Base-by-base conservation (phyloP, 495 filamentous ascomycete species). In the Cryomyces minteri region DNA sequence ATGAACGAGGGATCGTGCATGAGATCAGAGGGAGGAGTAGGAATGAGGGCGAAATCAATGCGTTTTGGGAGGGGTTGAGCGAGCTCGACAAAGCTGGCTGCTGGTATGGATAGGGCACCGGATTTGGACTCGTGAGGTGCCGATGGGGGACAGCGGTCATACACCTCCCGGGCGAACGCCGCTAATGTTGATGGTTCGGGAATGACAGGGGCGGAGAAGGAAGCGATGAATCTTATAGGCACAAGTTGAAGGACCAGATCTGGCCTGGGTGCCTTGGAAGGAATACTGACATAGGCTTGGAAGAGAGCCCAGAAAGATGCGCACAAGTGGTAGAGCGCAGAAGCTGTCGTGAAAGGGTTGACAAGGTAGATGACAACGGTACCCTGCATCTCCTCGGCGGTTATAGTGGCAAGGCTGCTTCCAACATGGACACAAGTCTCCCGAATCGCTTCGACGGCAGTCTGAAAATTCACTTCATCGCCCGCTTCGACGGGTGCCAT, bases 231-330 rank as follows among this genome's bases (percentile, higher is more conserved):
- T 39, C 74, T 68, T 31, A 81, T 66, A 0, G 90, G 82, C 14
- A 98, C 63, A 10, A 96, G 72, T 57, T 95, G 90, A 7, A 96
- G 61, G 4, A 84, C 77, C 25, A 96, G 58, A 41, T 94, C 84
- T 44, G 55, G 56, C 11, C 45, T 51, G 31, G 65, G 44, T 45
- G 67, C 58, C 51, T 69, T 72, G 46, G 63, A 64, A 29, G 74
- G 70, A 55, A 72, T 62, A 31, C 68, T 61, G 30, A 68, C 63
- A 55, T 88, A 90, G 7, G 72, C 62, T 45, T 86, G 76, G 51
- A 79, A 80, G 9, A 96, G 71, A 32, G 72, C 65, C 58, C 79
- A 77, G 56, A 92, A 93, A 12, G 79, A 81, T 8, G 76, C 69
- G 53, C 84, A 94, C 6, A 88, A 74, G 50, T 86, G 74, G 25